Conservation (phyloP, 768 basidiomycete species). For the Psilocybe subaeruginosa region DNA sequence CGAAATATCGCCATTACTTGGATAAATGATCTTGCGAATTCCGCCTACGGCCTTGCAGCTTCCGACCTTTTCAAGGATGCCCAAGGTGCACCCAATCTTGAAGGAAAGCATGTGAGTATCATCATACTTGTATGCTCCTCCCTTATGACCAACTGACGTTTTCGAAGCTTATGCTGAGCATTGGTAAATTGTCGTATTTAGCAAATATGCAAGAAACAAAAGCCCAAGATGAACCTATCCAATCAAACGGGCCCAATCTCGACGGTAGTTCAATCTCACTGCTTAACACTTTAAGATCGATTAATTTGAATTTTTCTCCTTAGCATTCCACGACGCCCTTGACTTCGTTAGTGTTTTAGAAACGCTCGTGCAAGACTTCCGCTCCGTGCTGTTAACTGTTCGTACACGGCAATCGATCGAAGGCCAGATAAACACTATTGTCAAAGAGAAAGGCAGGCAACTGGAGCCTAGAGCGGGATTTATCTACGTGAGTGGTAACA, state of each 20-base stretch:
- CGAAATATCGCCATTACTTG: conserved; percentile 73
- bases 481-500: conserved; percentile 41
- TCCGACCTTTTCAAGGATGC: conserved; percentile 66
- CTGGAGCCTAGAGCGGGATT: conserved; percentile 54
- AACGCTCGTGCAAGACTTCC: conserved; percentile 65
- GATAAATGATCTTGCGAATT: conserved; percentile 83
- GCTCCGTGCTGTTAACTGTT: conserved; percentile 42
- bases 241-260: conserved; percentile 30
- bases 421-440: conserved; percentile 65
- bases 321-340: conserved; percentile 85
- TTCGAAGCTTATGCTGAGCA: conserved; percentile 82
- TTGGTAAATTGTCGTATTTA: conserved; percentile 85
- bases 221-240: conserved; percentile 45
- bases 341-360: conserved; percentile 89
- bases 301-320: conserved; percentile 3
- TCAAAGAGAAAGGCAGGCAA: conserved; percentile 53
- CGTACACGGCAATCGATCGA: conserved; percentile 71
- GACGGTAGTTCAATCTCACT: conserved; percentile 47
- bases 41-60: conserved; percentile 67
- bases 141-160: not conserved
- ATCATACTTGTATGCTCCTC: not conserved
- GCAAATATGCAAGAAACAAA: conserved; percentile 72
- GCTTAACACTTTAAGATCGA: not conserved
- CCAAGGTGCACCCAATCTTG: conserved; percentile 55
- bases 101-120: conserved; percentile 73